Conservation (phyloP, 192 early-diverging fungal species). For the Entophlyctis helioformis region DNA sequence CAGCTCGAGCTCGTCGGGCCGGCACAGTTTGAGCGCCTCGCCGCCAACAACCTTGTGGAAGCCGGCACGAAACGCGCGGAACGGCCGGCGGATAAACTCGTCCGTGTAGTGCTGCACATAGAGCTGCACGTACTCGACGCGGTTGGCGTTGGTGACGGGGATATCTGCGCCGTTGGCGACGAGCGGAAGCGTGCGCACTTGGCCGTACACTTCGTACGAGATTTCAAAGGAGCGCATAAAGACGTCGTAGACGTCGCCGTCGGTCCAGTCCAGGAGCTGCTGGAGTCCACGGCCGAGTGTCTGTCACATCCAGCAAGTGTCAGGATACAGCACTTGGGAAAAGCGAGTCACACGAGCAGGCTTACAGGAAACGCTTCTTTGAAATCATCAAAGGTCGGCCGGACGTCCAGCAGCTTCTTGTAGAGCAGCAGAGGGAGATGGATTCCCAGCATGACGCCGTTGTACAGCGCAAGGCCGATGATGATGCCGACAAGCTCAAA, state of each 20-base stretch:
- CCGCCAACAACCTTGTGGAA: slow-evolving; percentile 42
- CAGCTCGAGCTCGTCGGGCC: slow-evolving; percentile 61
- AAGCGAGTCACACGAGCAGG: neutral
- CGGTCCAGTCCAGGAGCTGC: slow-evolving; percentile 67
- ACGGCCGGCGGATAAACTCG: slow-evolving; percentile 27
- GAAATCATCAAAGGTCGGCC: slow-evolving; percentile 31
- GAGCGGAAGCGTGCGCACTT: slow-evolving; percentile 31
- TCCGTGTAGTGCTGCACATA: slow-evolving; percentile 33
- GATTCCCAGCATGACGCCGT: slow-evolving; percentile 67
- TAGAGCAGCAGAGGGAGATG: slow-evolving; percentile 64
- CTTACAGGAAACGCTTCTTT: slow-evolving; percentile 50
- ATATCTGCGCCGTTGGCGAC: slow-evolving; percentile 29
- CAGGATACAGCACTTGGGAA: neutral
- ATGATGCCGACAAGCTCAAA: slow-evolving; percentile 84
- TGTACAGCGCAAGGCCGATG: slow-evolving; percentile 86
- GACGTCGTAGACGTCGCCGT: slow-evolving; percentile 65
- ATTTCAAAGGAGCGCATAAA: slow-evolving; percentile 78
- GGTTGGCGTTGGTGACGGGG: slow-evolving; percentile 39
- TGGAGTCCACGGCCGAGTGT: slow-evolving; percentile 61
- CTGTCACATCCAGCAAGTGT: slow-evolving; percentile 16
- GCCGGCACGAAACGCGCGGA: slow-evolving; percentile 32
- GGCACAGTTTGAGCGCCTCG: slow-evolving; percentile 36
- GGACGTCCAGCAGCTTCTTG: slow-evolving; percentile 52
- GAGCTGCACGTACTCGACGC: slow-evolving; percentile 33
- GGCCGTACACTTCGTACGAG: slow-evolving; percentile 44